A percentile compares a stretch with the other conserved stretches of the same genome.
Conservation (phyloP, 139 green algal genomes). For the Chlorella sp. region DNA sequence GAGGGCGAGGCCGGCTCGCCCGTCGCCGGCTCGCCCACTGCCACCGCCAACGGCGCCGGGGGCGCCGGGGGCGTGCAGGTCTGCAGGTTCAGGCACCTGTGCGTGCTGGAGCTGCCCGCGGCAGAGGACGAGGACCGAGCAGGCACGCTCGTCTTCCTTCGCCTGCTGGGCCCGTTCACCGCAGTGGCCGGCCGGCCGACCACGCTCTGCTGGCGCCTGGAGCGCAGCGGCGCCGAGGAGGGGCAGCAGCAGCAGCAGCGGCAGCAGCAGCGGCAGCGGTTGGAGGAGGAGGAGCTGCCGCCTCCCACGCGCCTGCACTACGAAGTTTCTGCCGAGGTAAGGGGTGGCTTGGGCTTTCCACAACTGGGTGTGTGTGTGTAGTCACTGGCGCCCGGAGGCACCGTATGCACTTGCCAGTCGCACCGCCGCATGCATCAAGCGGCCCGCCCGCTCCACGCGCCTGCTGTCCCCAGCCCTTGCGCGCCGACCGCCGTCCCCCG, state of each 20-base stretch:
- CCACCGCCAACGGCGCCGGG: neutral
- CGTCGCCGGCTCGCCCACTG: neutral
- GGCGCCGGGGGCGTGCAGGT: conserved; percentile 1
- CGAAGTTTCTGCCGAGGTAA: conserved; percentile 35
- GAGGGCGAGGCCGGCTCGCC: too few relatives aligned
- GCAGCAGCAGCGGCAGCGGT: neutral
- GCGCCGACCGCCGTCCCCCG: neutral
- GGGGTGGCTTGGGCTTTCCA: neutral
- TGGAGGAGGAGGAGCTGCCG: neutral
- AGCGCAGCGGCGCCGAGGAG: conserved; percentile 28
- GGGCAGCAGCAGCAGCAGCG: neutral
- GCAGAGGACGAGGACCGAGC: neutral
- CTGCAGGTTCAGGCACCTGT: conserved; percentile 27
- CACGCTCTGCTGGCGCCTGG: conserved; percentile 59
- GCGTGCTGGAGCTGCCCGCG: conserved; percentile 25
- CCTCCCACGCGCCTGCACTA: conserved; percentile 23
- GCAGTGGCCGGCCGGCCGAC: conserved; percentile 39
- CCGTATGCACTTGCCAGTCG: too few relatives aligned
- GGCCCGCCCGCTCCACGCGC: neutral
- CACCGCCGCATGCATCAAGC: neutral
- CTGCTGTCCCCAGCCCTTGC: neutral
- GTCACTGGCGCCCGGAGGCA: neutral
- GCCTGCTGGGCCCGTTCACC: conserved; percentile 53
- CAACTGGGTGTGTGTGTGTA: neutral
- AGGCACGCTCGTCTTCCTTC: conserved; percentile 37